These are phyloP conservation scores for Pharus latifolius DNA, from an alignment of 176 grass and related monocot genomes.

Conservation along the genomic window DNA sequence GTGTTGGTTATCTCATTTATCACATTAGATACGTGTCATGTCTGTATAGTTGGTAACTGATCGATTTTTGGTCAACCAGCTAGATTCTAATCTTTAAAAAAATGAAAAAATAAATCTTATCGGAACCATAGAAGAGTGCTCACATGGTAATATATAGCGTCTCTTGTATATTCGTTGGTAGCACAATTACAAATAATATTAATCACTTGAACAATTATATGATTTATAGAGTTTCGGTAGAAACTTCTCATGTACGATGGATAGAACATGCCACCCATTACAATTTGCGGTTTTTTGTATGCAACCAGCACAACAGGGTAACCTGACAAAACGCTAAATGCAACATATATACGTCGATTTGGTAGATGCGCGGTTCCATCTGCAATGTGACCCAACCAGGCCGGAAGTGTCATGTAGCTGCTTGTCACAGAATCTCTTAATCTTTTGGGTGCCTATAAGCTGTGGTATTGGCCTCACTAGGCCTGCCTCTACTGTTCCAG, in stretches of 20 bases:
- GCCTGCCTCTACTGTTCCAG: not conserved
- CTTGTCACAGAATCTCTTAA: constrained; percentile 36
- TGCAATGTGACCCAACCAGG: not conserved
- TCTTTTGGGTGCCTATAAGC: not conserved
- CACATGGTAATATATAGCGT: no score
- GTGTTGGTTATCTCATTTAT: no score
- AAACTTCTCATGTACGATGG: not conserved
- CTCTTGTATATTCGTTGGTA: no score
- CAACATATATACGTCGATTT: not conserved
- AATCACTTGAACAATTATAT: no score
- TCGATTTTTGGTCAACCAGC: no score
- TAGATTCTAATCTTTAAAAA: no score
- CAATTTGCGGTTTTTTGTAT: not conserved
- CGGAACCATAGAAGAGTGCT: no score
- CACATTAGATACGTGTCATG: no score
- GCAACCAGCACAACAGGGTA: not conserved
- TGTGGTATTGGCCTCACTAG: constrained; percentile 8
- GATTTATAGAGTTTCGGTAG: no score
- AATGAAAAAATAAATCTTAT: no score
- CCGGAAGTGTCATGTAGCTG: constrained; percentile 20
- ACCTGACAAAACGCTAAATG: constrained; percentile 34
- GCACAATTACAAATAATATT: no score
- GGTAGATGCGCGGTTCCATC: constrained; percentile 4
- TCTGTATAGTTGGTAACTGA: no score
- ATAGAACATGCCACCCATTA: not conserved